These are phyloP conservation scores for Penicillium malachiteum DNA, from an alignment of 495 filamentous ascomycete species.

Conservation along the genomic window DNA sequence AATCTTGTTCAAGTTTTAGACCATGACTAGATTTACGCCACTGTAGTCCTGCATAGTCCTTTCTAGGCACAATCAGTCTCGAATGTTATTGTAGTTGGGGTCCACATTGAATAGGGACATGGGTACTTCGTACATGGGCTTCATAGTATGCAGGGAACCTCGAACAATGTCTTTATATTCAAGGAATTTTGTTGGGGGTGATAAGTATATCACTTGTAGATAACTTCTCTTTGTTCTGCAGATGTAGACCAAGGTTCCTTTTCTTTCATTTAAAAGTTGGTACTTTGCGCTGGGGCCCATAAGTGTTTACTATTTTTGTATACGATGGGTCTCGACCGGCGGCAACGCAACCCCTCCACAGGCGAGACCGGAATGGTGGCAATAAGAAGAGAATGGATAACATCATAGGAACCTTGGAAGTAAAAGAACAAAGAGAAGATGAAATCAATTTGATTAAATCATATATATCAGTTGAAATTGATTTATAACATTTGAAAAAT, in stretches of 20 bases:
- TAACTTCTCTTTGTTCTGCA: no score
- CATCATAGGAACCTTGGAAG: no score
- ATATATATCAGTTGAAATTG: not conserved
- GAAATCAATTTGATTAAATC: not conserved
- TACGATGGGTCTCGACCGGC: slow-evolving; percentile 17
- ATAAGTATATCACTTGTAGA: not conserved
- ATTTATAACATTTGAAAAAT: not conserved
- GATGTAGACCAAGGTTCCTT: no score
- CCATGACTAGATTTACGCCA: not conserved
- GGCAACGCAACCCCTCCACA: slow-evolving; percentile 14
- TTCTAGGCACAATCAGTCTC: not conserved
- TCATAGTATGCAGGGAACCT: not conserved
- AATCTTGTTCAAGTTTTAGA: not conserved
- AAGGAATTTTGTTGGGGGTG: not conserved
- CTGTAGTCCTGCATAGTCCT: no score
- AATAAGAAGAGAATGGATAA: not conserved
- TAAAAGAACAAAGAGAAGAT: not conserved
- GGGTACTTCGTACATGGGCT: not conserved
- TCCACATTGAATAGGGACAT: not conserved
- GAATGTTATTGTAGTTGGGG: not conserved
- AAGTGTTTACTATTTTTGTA: not conserved
- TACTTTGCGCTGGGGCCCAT: not conserved
- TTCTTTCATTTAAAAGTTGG: no score
- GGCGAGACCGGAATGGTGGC: slow-evolving; percentile 2
- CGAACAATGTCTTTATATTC: not conserved